These are phyloP conservation scores for Rhizophagus sp. DNA, from an alignment of 192 early-diverging fungal species.

Conservation along the genomic window DNA sequence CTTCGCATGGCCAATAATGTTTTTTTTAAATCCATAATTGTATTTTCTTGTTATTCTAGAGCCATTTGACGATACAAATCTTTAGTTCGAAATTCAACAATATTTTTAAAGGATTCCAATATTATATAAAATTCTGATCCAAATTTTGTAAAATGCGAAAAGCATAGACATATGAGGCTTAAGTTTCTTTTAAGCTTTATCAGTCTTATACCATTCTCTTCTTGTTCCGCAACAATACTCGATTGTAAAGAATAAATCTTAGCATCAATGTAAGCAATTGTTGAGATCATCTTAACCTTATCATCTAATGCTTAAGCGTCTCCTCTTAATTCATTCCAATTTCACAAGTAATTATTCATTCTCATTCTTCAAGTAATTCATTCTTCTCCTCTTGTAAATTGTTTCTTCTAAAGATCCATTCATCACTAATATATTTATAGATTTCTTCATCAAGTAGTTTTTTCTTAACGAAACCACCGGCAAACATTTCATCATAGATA, in stretches of 20 bases:
- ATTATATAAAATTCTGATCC: constrained; percentile 52
- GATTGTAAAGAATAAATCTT: constrained; percentile 41
- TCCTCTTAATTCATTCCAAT: constrained; percentile 10
- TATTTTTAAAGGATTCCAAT: constrained; percentile 57
- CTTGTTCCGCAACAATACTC: neutral
- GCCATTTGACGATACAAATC: constrained; percentile 49
- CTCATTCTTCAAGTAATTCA: too few species aligned
- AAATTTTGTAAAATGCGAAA: constrained; percentile 51
- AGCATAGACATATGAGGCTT: constrained; percentile 52
- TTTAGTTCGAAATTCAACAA: constrained; percentile 49
- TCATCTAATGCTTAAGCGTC: neutral
- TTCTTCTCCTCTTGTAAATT: constrained; percentile 23
- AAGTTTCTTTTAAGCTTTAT: constrained; percentile 33
- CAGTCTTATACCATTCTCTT: too few species aligned
- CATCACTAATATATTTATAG: constrained; percentile 57
- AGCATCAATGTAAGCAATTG: too few species aligned
- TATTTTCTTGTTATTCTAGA: constrained; percentile 50
- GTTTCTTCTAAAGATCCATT: constrained; percentile 51
- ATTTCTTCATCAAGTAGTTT: constrained; percentile 55
- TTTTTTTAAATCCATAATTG: constrained; percentile 45
- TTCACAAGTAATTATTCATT: too few species aligned
- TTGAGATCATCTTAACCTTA: too few species aligned
- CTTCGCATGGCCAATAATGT: too few species aligned
- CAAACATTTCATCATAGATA: too few species aligned
- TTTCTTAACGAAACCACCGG: constrained; percentile 33